Base-by-base conservation (phyloP, 1,139 yeast genomes). In the Yamadazyma sp. region DNA sequence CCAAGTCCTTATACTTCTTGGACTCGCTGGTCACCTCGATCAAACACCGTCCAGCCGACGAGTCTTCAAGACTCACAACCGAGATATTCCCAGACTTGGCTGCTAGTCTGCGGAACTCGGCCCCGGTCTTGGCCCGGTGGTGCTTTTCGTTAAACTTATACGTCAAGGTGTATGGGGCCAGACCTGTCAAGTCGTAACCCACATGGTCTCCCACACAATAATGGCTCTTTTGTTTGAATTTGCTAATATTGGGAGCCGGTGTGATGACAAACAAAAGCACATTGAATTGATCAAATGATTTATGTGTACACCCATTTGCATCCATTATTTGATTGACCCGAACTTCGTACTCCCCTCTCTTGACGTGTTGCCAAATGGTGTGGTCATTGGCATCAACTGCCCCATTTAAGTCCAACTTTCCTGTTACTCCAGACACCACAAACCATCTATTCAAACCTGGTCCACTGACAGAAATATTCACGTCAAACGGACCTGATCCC, bases 121-220 rank as follows among this genome's bases (percentile, higher is more conserved):
- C 64, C 0, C 75, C 61, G 47, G 84, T 81, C 15, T 73, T 73
- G 0, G 94, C 84, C 45, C 68, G 76, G 47, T 85, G 80, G 18
- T 64, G 61, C 30, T 70, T 65, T 3, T 76, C 84, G 49, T 86
- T 83, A 64, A 90, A 90, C 12, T 74, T 75, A 57, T 92, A 92
- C 35, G 70, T 76, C 3, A 94, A 75, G 1, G 73, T 73, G 58
- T 87, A 89, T 18, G 96, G 96, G 0, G 95, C 77, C 3, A 77
- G 70, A 4, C 98, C 98, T 11, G 78, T 76, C 44, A 92, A 61
- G 44, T 82, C 78, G 55, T 87, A 87, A 0, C 84, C 73, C 20
- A 92, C 78, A 47, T 86, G 85, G 45, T 92, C 97, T 3, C 98
- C 98, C 27, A 90, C 96, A 73, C 99, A 92, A 53, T 80, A 85